Conservation (phyloP, 2,329 filamentous ascomycete species). For the Aspergillus aculeatus region DNA sequence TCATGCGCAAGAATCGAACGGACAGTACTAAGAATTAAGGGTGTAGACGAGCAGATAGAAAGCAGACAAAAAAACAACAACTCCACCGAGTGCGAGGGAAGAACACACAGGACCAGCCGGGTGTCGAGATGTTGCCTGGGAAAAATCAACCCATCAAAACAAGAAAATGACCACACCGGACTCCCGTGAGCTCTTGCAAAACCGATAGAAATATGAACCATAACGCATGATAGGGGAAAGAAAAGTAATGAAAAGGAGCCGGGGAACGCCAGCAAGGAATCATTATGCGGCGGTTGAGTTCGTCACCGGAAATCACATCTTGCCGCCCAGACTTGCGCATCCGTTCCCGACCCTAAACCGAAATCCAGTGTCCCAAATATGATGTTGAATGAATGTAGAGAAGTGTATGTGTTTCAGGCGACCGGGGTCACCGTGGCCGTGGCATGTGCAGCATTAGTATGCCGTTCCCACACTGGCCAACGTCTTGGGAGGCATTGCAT, state of each 20-base stretch:
- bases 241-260: conserved; percentile 23
- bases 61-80: conserved; percentile 27
- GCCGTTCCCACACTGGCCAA: conserved; percentile 45
- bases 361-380: conserved; percentile 43
- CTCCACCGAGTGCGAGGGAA: conserved; percentile 40
- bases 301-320: conserved; percentile 34
- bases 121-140: conserved; percentile 42
- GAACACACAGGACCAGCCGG: conserved; percentile 50
- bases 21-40: conserved; percentile 29
- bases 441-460: conserved; percentile 31
- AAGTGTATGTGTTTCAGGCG: background rate
- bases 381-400: conserved; percentile 26
- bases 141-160: conserved; percentile 38
- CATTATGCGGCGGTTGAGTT: conserved; percentile 30
- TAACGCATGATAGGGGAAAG: conserved; percentile 21
- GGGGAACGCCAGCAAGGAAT: conserved; percentile 33
- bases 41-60: conserved; percentile 13
- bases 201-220: conserved; percentile 34
- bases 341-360: conserved; percentile 35
- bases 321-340: conserved; percentile 37
- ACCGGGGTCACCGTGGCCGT: background rate
- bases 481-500: conserved; percentile 45
- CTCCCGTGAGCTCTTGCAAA: conserved; percentile 43
- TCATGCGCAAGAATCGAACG: conserved; percentile 34
- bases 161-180: conserved; percentile 45